Conservation (phyloP, 2,329 filamentous ascomycete genomes). For the Neopestalotiopsis clavispora region DNA sequence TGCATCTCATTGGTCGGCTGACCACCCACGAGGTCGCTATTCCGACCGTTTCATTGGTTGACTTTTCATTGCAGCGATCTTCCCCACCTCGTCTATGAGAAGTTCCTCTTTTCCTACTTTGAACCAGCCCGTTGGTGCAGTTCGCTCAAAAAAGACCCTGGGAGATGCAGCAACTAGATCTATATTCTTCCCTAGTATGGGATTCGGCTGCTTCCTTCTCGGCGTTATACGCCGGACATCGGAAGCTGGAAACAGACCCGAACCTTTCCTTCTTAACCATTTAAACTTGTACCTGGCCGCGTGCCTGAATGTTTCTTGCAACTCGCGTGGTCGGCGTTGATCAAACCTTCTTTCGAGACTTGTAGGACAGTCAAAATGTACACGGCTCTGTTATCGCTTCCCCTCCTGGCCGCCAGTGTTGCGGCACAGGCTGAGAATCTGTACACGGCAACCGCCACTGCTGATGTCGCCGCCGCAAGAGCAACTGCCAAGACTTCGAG, state of each 20-base stretch:
- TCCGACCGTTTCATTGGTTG: neutral
- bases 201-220: neutral
- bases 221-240: slow-evolving; percentile 4
- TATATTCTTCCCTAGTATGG: neutral
- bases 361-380: slow-evolving; percentile 27
- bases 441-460: slow-evolving; percentile 57
- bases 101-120: slow-evolving; percentile 5
- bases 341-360: neutral
- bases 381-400: slow-evolving; percentile 26
- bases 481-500: slow-evolving; percentile 66
- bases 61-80: neutral
- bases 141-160: neutral
- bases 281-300: slow-evolving; percentile 7
- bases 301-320: neutral
- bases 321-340: slow-evolving; percentile 5
- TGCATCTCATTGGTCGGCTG: neutral
- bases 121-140: neutral
- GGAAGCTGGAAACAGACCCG: neutral
- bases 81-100: neutral
- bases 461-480: slow-evolving; percentile 57
- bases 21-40: slow-evolving; percentile 1
- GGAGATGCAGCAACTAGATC: neutral
- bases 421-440: slow-evolving; percentile 29
- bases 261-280: neutral
- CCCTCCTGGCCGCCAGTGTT: slow-evolving; percentile 26